phyloP scores from a whole-genome alignment of 2,329 filamentous ascomycete species.

The Trichoderma oligosporum region DNA sequence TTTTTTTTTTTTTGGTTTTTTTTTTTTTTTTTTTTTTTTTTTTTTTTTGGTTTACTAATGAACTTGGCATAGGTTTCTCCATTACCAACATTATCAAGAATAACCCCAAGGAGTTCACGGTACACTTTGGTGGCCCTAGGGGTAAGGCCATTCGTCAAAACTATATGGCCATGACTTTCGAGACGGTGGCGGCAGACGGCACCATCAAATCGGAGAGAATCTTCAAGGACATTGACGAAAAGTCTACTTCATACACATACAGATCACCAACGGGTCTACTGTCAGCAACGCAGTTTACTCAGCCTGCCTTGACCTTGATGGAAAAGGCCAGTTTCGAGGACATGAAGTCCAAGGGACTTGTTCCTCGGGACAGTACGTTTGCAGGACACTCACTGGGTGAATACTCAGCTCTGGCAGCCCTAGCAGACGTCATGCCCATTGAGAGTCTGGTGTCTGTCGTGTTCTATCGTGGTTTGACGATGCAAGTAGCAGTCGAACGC shows the following conservation, averaged over 20 bases:
- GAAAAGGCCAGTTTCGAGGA: conserved; percentile 99
- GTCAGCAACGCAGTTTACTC: conserved; percentile 97
- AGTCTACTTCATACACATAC: conserved; percentile 94
- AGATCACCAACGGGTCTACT: conserved; percentile 89
- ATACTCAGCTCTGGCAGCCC: conserved; percentile 92
- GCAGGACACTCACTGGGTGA: conserved; percentile 97
- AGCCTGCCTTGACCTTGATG: conserved; percentile 96
- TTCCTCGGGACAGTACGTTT: conserved; percentile 94
- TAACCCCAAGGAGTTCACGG: conserved; percentile 97
- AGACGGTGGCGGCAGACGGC: conserved; percentile 90
- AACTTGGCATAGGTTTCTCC: conserved; percentile 63
- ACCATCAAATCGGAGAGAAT: conserved; percentile 97
- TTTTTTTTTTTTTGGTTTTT: too few relatives aligned
- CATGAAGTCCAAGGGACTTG: conserved; percentile 95
- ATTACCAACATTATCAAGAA: conserved; percentile 99
- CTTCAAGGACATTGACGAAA: conserved; percentile 95
- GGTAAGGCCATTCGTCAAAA: conserved; percentile 98
- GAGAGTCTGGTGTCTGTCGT: conserved; percentile 97
- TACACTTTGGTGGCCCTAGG: conserved; percentile 94
- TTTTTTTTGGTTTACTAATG: neutral
- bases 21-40: too few relatives aligned
- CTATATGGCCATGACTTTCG: conserved; percentile 99
- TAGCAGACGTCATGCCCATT: conserved; percentile 99
- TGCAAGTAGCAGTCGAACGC: conserved; percentile 98
- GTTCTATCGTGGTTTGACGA: conserved; percentile 97